Conservation (phyloP, 805 yeast species). For the Starmerella floricola region DNA sequence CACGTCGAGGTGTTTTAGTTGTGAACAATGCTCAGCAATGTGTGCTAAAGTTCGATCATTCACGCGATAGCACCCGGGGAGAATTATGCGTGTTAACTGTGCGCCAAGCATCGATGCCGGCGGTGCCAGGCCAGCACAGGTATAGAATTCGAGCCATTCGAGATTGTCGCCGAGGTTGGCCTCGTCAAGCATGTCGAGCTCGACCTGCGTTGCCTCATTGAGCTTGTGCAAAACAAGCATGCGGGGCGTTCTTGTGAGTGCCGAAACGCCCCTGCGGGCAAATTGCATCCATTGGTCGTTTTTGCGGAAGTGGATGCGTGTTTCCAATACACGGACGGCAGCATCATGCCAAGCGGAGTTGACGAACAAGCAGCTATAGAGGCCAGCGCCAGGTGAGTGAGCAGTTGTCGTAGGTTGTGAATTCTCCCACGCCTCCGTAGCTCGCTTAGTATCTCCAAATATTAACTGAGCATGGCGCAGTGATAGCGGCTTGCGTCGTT, state of each 20-base stretch:
- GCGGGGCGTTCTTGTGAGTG: conserved; percentile 23
- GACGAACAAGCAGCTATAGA: conserved; percentile 56
- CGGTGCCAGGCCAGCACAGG: conserved; percentile 65
- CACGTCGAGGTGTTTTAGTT: conserved; percentile 54
- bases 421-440: conserved; percentile 33
- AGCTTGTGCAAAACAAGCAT: conserved; percentile 57
- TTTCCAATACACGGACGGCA: conserved; percentile 43
- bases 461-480: conserved; percentile 56
- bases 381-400: conserved; percentile 23
- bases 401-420: conserved; percentile 11
- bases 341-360: conserved; percentile 52
- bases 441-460: conserved; percentile 46
- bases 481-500: conserved; percentile 57
- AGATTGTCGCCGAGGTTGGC: conserved; percentile 38
- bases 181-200: conserved; percentile 38
- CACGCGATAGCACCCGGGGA: conserved; percentile 60
- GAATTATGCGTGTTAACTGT: conserved; percentile 35
- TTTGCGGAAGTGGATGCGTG: conserved; percentile 43
- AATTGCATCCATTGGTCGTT: conserved; percentile 38
- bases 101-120: conserved; percentile 37
- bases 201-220: conserved; percentile 40
- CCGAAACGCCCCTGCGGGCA: conserved; percentile 22
- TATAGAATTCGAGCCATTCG: conserved; percentile 65
- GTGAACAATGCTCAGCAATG: conserved; percentile 46
- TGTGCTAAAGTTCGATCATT: conserved; percentile 46